Evolutionary conservation across 768 basidiomycete species (phyloP).

Genomic region (Lactarius vividus): DNA sequence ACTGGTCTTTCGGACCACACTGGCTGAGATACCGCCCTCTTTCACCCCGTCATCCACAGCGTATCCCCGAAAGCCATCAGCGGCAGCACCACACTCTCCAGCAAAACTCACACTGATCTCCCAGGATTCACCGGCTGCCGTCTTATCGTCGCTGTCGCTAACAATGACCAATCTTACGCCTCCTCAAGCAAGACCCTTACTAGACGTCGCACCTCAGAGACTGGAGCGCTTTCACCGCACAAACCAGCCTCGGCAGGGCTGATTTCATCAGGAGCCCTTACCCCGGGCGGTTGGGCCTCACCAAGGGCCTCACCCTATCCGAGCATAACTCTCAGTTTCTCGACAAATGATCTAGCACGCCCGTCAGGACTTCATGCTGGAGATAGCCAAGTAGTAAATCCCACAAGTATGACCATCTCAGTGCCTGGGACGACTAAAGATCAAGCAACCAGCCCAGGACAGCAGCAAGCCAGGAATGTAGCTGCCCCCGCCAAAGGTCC

Average conservation of each 20-base stretch:
- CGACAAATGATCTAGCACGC: neutral
- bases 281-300: neutral
- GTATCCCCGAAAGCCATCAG: neutral
- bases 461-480: neutral
- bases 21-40: neutral
- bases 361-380: neutral
- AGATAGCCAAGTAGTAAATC: neutral
- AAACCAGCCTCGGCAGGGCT: neutral
- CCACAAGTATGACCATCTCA: neutral
- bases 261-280: neutral
- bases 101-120: neutral
- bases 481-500: neutral
- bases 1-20: neutral
- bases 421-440: neutral
- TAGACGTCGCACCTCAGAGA: neutral
- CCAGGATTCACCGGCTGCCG: neutral
- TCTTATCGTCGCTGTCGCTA: neutral
- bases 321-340: neutral
- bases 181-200: neutral
- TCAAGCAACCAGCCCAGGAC: neutral
- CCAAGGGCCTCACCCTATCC: neutral
- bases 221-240: neutral
- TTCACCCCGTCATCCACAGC: neutral
- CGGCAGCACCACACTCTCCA: neutral
- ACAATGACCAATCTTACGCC: neutral